Percentiles rank a stretch among this genome's conserved stretches.
phyloP scores from a whole-genome alignment of 257 asterid species.

The Anisodus acutangulus region DNA sequence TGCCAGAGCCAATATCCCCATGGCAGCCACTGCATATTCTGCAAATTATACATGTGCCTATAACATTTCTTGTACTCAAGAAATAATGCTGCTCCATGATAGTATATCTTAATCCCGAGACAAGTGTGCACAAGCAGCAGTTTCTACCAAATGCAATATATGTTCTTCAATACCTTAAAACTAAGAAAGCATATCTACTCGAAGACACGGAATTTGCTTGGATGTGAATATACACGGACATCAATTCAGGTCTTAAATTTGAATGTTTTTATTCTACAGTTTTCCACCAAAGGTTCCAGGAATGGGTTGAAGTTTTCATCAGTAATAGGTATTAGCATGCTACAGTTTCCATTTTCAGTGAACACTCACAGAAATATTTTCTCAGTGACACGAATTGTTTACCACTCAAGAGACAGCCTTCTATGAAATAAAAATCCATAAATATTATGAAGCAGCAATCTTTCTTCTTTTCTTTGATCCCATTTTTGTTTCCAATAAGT shows the following conservation, averaged over 20 bases:
- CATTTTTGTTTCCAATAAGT: neutral
- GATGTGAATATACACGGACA: neutral
- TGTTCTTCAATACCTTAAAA: neutral
- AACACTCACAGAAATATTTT: neutral
- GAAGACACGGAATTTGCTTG: neutral
- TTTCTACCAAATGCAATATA: neutral
- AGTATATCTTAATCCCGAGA: neutral
- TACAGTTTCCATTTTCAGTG: conserved; percentile 10
- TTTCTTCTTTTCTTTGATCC: neutral
- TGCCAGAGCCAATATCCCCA: conserved; percentile 76
- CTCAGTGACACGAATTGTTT: neutral
- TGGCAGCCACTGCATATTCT: conserved; percentile 87
- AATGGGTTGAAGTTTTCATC: neutral
- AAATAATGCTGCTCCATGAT: neutral
- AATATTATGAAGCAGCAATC: neutral
- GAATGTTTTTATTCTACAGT: neutral
- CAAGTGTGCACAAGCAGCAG: conserved; percentile 16
- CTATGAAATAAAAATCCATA: neutral
- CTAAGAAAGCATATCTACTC: neutral
- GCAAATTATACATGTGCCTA: conserved; percentile 35
- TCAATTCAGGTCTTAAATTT: conserved; percentile 3
- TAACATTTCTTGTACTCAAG: neutral
- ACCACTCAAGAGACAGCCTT: conserved; percentile 10
- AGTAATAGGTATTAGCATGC: conserved; percentile 2
- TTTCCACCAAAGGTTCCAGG: neutral